A percentile compares a stretch with the other conserved stretches of the same genome.
These are phyloP conservation scores for Endocarpon pusillum DNA, from an alignment of 495 filamentous ascomycete genomes.

Conservation along the genomic window DNA sequence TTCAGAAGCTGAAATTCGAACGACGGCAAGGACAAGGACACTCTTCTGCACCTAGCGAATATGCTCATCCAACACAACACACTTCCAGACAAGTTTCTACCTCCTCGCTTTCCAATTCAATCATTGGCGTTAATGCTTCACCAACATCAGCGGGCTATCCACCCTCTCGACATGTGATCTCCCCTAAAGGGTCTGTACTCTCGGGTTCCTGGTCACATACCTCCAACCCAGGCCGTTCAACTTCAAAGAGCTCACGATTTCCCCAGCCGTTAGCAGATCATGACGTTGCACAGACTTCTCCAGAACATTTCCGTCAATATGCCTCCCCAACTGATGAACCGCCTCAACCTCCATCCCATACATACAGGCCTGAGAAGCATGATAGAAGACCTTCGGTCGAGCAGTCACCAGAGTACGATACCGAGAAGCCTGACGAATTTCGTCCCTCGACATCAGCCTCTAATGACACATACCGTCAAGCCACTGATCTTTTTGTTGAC, in stretches of 20 bases:
- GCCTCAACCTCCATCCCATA: constrained; percentile 14
- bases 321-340: constrained; percentile 8
- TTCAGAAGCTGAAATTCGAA: constrained; percentile 61
- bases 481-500: constrained; percentile 57
- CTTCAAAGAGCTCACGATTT: constrained; percentile 34
- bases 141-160: constrained; percentile 58
- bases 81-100: constrained; percentile 33
- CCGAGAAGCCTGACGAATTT: too few species aligned
- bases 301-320: constrained; percentile 8
- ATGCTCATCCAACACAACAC: constrained; percentile 39
- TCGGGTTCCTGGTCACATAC: constrained; percentile 23
- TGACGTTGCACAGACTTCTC: constrained; percentile 6
- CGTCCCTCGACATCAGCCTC: constrained; percentile 39
- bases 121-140: constrained; percentile 46
- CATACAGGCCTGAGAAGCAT: constrained; percentile 8
- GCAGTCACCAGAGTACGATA: constrained; percentile 13
- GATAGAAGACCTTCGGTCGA: constrained; percentile 9
- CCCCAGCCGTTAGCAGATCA: constrained; percentile 26
- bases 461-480: constrained; percentile 51
- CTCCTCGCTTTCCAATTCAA: constrained; percentile 39
- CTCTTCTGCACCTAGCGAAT: constrained; percentile 20
- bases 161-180: constrained; percentile 45
- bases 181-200: constrained; percentile 43
- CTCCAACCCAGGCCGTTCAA: constrained; percentile 37
- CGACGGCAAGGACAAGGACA: constrained; percentile 40